Evolutionary conservation across 2,329 filamentous ascomycete species (phyloP).

Genomic region (Lecanicillium sp.): DNA sequence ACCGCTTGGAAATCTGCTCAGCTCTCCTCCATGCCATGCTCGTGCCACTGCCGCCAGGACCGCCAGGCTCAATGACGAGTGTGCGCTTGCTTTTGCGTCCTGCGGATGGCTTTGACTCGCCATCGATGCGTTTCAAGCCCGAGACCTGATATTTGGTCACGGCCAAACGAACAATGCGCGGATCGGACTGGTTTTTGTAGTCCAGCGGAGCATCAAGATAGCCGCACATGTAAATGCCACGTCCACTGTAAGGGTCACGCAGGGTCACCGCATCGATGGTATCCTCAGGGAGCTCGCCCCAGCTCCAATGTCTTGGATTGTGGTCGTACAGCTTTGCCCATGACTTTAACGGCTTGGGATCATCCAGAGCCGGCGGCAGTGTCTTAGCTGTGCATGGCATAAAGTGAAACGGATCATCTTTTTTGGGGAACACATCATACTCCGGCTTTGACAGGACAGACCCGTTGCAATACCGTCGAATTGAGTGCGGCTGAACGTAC

Average conservation of each 20-base stretch:
- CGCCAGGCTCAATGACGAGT: constrained; percentile 42
- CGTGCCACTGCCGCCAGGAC: constrained; percentile 41
- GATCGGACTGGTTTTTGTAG: constrained; percentile 35
- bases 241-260: constrained; percentile 25
- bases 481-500: background rate
- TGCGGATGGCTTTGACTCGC: constrained; percentile 9
- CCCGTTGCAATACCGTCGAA: background rate
- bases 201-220: constrained; percentile 41
- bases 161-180: constrained; percentile 36
- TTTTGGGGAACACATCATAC: constrained; percentile 28
- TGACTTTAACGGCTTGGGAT: constrained; percentile 23
- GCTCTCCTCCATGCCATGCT: constrained; percentile 29
- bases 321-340: constrained; percentile 37
- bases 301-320: constrained; percentile 37
- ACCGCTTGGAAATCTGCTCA: constrained; percentile 28
- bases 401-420: constrained; percentile 37
- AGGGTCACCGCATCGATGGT: constrained; percentile 3
- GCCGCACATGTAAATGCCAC: constrained; percentile 39
- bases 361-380: constrained; percentile 32
- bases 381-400: constrained; percentile 37
- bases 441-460: background rate
- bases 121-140: constrained; percentile 26
- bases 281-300: constrained; percentile 23
- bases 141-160: constrained; percentile 42
- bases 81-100: constrained; percentile 36